phyloP scores from a whole-genome alignment of 257 asterid species.

The Echium plantagineum region DNA sequence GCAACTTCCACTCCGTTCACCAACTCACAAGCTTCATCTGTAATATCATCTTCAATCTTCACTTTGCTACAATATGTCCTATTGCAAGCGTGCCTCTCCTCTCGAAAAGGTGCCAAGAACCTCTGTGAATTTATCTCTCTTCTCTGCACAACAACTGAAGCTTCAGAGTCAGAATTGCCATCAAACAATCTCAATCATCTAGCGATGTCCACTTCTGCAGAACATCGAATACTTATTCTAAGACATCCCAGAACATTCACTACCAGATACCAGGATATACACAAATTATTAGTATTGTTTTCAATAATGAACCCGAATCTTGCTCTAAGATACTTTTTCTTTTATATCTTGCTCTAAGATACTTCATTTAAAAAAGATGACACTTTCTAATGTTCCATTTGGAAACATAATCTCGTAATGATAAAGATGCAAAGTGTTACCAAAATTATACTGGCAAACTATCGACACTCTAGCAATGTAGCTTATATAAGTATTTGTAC shows the following conservation, averaged over 20 bases:
- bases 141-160: slow-evolving; percentile 6
- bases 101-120: neutral
- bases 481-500: neutral
- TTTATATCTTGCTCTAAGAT: neutral
- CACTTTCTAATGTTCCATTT: too few species aligned
- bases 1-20: slow-evolving; percentile 55
- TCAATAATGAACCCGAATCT: too few species aligned
- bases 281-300: too few species aligned
- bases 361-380: too few species aligned
- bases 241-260: neutral
- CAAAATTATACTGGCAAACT: too few species aligned
- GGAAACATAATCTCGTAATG: too few species aligned
- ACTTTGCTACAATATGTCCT: slow-evolving; percentile 33
- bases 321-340: too few species aligned
- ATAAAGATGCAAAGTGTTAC: too few species aligned
- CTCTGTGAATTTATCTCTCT: neutral
- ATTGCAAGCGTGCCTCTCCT: neutral
- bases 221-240: neutral
- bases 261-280: too few species aligned
- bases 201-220: neutral
- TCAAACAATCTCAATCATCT: neutral
- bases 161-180: slow-evolving; percentile 3
- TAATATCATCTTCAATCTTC: slow-evolving; percentile 31
- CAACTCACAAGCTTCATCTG: slow-evolving; percentile 68
- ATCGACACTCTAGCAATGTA: neutral